Evolutionary conservation across 352 stramenopile species (phyloP).

Genomic region (Pythium phragmiticola): DNA sequence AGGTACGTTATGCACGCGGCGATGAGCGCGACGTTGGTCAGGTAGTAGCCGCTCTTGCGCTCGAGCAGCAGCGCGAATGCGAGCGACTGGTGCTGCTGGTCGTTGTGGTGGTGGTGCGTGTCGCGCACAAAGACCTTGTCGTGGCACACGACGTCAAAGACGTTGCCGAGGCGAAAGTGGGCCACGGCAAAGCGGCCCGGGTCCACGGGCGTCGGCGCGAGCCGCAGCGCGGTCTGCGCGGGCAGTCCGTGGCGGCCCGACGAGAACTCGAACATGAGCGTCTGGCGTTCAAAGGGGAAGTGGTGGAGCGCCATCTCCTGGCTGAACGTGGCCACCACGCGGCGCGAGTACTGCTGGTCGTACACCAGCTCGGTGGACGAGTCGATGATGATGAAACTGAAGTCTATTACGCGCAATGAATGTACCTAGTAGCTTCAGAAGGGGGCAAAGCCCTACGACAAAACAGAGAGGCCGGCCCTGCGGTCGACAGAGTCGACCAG

Average conservation of each 20-base stretch:
- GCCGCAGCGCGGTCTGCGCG: slow-evolving; percentile 11
- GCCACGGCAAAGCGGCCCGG: slow-evolving; percentile 40
- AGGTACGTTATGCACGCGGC: slow-evolving; percentile 52
- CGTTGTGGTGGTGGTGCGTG: slow-evolving; percentile 20
- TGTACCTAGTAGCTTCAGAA: too few species aligned
- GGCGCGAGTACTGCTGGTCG: slow-evolving; percentile 40
- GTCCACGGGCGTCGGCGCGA: slow-evolving; percentile 16
- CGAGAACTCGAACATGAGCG: slow-evolving; percentile 45
- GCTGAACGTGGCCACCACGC: slow-evolving; percentile 44
- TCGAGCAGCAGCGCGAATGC: slow-evolving; percentile 61
- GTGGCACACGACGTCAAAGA: slow-evolving; percentile 50
- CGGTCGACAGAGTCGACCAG: too few species aligned
- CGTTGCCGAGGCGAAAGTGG: slow-evolving; percentile 53
- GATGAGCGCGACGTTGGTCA: slow-evolving; percentile 54
- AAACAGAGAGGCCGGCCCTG: too few species aligned
- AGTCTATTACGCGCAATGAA: too few species aligned
- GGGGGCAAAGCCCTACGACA: too few species aligned
- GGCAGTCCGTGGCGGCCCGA: slow-evolving; percentile 9
- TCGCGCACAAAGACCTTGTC: slow-evolving; percentile 50
- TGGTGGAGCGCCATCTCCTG: slow-evolving; percentile 56
- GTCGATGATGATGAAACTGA: too few species aligned
- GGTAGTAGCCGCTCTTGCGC: slow-evolving; percentile 45
- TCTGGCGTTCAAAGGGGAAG: slow-evolving; percentile 65
- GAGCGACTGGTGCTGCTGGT: slow-evolving; percentile 26
- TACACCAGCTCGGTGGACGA: slow-evolving; percentile 7